Conservation (phyloP, 2,329 filamentous ascomycete genomes). For the Xylariaceae sp. region DNA sequence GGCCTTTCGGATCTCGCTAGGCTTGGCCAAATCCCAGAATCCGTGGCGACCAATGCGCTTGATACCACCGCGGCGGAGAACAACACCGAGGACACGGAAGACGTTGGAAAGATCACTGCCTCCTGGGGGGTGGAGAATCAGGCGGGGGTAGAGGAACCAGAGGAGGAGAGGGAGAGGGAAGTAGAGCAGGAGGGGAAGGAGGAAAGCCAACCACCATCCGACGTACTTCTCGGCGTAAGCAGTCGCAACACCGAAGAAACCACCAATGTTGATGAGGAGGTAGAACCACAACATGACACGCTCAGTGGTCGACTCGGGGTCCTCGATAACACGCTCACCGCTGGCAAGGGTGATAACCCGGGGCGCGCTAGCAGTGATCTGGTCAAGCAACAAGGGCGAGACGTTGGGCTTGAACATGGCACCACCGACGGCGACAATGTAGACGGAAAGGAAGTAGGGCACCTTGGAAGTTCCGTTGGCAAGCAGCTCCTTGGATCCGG, state of each 20-base stretch:
- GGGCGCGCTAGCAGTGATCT: constrained; percentile 53
- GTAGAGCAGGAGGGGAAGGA: constrained; percentile 41
- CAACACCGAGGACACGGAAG: constrained; percentile 38
- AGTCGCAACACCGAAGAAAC: constrained; percentile 48
- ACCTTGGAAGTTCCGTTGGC: constrained; percentile 43
- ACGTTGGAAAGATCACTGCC: constrained; percentile 43
- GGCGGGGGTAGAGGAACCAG: constrained; percentile 39
- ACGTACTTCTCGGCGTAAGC: constrained; percentile 49
- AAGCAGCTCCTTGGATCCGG: constrained; percentile 45
- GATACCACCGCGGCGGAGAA: constrained; percentile 38
- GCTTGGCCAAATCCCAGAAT: constrained; percentile 58
- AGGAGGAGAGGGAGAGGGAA: constrained; percentile 39
- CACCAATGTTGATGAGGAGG: constrained; percentile 50
- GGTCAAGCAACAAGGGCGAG: constrained; percentile 61
- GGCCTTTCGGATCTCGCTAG: constrained; percentile 44
- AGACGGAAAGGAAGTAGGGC: constrained; percentile 50
- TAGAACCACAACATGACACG: constrained; percentile 64
- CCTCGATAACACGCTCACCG: constrained; percentile 63
- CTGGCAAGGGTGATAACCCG: constrained; percentile 45
- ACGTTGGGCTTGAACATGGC: constrained; percentile 70
- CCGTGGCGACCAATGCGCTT: constrained; percentile 37
- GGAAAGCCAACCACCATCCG: constrained; percentile 45
- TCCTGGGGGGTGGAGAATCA: constrained; percentile 41
- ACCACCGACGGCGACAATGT: constrained; percentile 54
- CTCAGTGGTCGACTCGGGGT: constrained; percentile 59